phyloP scores from a whole-genome alignment of 805 yeast species.

The Suhomyces tanzawaensis region DNA sequence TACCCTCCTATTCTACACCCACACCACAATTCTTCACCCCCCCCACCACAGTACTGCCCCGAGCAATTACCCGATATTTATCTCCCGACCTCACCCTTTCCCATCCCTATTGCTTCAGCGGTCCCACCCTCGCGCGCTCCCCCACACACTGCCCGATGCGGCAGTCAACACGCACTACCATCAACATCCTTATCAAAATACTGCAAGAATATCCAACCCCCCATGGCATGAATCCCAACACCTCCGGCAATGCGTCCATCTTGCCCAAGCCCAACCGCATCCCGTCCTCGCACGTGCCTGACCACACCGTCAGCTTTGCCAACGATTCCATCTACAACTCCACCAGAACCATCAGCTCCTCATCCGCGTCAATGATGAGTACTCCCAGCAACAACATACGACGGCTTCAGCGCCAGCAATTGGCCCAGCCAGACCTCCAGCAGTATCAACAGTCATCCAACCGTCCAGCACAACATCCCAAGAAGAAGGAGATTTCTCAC shows the following conservation, averaged over 20 bases:
- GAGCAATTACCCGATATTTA: too few species aligned
- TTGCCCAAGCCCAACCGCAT: slow-evolving; percentile 7
- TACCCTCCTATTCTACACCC: too few species aligned
- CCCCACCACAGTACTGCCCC: too few species aligned
- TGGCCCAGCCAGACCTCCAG: slow-evolving; percentile 6
- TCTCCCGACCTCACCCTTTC: too few species aligned
- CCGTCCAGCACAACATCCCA: slow-evolving; percentile 6
- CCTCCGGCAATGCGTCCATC: slow-evolving; percentile 3
- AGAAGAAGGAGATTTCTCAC: slow-evolving; percentile 9
- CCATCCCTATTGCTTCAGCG: too few species aligned
- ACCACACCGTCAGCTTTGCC: slow-evolving; percentile 4
- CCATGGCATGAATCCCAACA: slow-evolving; percentile 4
- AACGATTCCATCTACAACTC: slow-evolving; percentile 12
- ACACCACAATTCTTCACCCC: too few species aligned
- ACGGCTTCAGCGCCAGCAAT: slow-evolving; percentile 28
- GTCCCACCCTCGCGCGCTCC: too few species aligned
- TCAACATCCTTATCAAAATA: too few species aligned
- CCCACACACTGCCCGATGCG: slow-evolving; percentile 4
- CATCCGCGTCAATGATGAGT: slow-evolving; percentile 38
- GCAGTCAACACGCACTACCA: slow-evolving; percentile 9
- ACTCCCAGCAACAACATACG: slow-evolving; percentile 43
- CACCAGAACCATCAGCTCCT: slow-evolving; percentile 35
- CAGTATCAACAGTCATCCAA: background rate
- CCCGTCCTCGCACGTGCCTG: slow-evolving; percentile 4
- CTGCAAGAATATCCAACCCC: background rate